phyloP scores from a whole-genome alignment of 2,329 filamentous ascomycete genomes.

The Epichloe sp. region DNA sequence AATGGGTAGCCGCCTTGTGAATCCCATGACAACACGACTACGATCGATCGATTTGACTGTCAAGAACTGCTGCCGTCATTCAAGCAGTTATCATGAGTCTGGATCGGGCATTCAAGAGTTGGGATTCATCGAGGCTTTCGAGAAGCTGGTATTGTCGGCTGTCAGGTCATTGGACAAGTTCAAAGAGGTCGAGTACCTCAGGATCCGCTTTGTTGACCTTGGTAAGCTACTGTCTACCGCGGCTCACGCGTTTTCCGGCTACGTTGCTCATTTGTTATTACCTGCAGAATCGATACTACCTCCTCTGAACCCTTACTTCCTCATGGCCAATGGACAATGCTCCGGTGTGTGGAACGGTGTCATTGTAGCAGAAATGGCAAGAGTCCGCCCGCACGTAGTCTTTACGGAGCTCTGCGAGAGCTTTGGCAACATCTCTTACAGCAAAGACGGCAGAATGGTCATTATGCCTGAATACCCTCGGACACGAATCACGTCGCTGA shows the following conservation, averaged over 20 bases:
- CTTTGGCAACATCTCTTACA: slow-evolving; percentile 45
- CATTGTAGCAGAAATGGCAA: slow-evolving; percentile 48
- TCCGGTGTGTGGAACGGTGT: slow-evolving; percentile 60
- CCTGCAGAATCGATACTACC: slow-evolving; percentile 52
- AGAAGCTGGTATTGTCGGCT: slow-evolving; percentile 51
- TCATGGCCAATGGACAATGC: slow-evolving; percentile 45
- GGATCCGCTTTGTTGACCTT: slow-evolving; percentile 64
- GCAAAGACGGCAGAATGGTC: slow-evolving; percentile 45
- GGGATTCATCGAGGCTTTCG: slow-evolving; percentile 59
- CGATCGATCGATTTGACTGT: slow-evolving; percentile 59
- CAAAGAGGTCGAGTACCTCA: slow-evolving; percentile 46
- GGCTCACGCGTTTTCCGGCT: slow-evolving; percentile 8
- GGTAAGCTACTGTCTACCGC: slow-evolving; percentile 26
- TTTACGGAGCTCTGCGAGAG: slow-evolving; percentile 52
- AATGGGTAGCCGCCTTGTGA: slow-evolving; percentile 34
- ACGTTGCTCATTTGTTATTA: slow-evolving; percentile 1
- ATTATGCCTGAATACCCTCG: slow-evolving; percentile 42
- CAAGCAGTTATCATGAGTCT: slow-evolving; percentile 43
- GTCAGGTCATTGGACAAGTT: slow-evolving; percentile 47
- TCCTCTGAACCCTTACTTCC: slow-evolving; percentile 60
- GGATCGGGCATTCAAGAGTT: slow-evolving; percentile 60
- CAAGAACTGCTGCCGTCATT: slow-evolving; percentile 57
- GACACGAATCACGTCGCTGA: slow-evolving; percentile 40
- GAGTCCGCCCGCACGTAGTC: slow-evolving; percentile 41
- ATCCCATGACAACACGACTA: slow-evolving; percentile 36